phyloP scores from a whole-genome alignment of 2,329 filamentous ascomycete species.

The Coniochaeta sp. region DNA sequence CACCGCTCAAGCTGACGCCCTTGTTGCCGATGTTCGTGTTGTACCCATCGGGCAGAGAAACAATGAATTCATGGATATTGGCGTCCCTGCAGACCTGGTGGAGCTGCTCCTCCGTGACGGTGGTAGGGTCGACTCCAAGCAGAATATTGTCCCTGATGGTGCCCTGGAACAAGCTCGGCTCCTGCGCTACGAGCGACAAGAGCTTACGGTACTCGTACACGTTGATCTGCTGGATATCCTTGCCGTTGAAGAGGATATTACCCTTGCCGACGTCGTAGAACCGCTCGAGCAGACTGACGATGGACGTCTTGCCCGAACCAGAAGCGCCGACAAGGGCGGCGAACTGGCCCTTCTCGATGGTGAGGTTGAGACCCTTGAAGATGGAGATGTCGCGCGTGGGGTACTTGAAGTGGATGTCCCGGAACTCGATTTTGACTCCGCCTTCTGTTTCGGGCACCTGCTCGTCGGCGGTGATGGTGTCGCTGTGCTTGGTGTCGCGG shows the following conservation, averaged over 20 bases:
- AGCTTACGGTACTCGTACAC: slow-evolving; percentile 55
- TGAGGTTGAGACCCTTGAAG: slow-evolving; percentile 55
- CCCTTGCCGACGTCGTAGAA: slow-evolving; percentile 66
- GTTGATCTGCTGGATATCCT: slow-evolving; percentile 51
- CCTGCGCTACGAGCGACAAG: slow-evolving; percentile 67
- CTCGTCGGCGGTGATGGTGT: slow-evolving; percentile 21
- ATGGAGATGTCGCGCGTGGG: slow-evolving; percentile 50
- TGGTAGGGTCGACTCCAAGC: slow-evolving; percentile 50
- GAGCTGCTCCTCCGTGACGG: slow-evolving; percentile 43
- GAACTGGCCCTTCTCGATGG: slow-evolving; percentile 62
- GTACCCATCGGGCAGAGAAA: slow-evolving; percentile 60
- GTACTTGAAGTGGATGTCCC: slow-evolving; percentile 53
- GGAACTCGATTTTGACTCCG: slow-evolving; percentile 50
- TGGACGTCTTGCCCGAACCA: slow-evolving; percentile 67
- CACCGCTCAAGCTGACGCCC: slow-evolving; percentile 59
- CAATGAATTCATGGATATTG: slow-evolving; percentile 65
- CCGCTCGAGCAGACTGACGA: slow-evolving; percentile 57
- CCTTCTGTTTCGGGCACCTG: slow-evolving; percentile 37
- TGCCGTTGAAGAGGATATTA: slow-evolving; percentile 55
- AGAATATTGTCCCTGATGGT: slow-evolving; percentile 64
- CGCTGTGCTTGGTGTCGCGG: slow-evolving; percentile 33
- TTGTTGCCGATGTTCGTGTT: slow-evolving; percentile 60
- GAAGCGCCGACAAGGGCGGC: slow-evolving; percentile 64
- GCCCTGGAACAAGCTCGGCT: slow-evolving; percentile 64
- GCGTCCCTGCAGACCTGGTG: slow-evolving; percentile 52